Base-by-base conservation (phyloP, 305 asterid species). In the Solanum hybrid region DNA sequence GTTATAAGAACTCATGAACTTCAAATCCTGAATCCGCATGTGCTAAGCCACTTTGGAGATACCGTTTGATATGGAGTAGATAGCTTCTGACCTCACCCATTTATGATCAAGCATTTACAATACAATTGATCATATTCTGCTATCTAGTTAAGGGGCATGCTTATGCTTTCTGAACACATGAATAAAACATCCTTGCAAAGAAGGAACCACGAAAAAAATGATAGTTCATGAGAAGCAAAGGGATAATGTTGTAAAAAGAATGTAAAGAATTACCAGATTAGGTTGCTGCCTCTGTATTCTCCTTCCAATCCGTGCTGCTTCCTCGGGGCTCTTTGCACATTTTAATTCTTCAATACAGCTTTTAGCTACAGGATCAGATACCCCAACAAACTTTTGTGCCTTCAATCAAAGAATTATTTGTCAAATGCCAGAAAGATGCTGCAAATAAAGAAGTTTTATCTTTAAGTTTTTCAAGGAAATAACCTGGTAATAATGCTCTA, bases 401-500 rank as follows among this genome's bases (percentile, higher is more conserved):
- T 97, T 90, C 91, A 90, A 66, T 86, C 14, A 87, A 87, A 91
- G 79, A 90, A 64, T 72, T 69, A 80, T 24, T 66, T 85, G 42
- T 75, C 29, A 42, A 36, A 75, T 36, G 72, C 29, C 60, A n/a
- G 40, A 26, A 12, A 51, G 17, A 14, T 27, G 56, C 40, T 37
- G 72, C 10, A 36, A 75, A 87, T 77, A 26, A 15, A 3, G 40
- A 81, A 60, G 40, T 32, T 60, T 22, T 37, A 22, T 26, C 42
- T 82, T 6, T 19, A 73, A 24, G 24, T 36, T 51, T 86, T 82
- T 82, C 89, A 88, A 35, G 85, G 89, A 89, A 38, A 31, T 79
- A 69, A 96, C 99, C 99, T 97, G 99, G 92, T 97, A 97, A 95
- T 94, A 96, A 92, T 97, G 99, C 95, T 97, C 99, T 75, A 97